Conservation (phyloP, 202 grass and related monocot genomes). For the Bolboschoenoplectus hybrid region DNA sequence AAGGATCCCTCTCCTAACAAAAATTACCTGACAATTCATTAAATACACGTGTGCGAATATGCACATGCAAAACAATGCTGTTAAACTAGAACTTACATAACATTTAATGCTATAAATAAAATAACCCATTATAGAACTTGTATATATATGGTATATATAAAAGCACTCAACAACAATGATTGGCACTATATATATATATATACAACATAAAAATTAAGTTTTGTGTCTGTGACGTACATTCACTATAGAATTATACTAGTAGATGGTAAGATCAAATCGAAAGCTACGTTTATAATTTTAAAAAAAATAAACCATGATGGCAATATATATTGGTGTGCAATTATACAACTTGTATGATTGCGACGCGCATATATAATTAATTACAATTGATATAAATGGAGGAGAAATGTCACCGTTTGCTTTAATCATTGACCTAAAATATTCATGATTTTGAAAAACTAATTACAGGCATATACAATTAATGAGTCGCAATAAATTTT, state of each 20-base stretch:
- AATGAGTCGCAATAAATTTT: slow-evolving; percentile 4
- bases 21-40: too few relatives aligned
- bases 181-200: neutral
- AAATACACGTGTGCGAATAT: too few relatives aligned
- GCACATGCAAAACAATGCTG: too few relatives aligned
- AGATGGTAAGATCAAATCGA: slow-evolving; percentile 25
- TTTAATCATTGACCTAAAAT: slow-evolving; percentile 39
- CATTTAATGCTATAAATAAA: too few relatives aligned
- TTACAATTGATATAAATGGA: slow-evolving; percentile 25
- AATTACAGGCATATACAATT: too few relatives aligned
- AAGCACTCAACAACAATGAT: neutral
- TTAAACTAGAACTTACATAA: too few relatives aligned
- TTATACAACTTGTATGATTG: slow-evolving; percentile 8
- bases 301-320: slow-evolving; percentile 28
- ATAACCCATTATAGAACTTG: neutral
- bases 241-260: slow-evolving; percentile 26
- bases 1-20: too few relatives aligned
- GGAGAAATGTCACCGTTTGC: slow-evolving; percentile 37
- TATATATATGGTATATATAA: neutral
- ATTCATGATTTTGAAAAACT: slow-evolving; percentile 2
- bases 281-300: slow-evolving; percentile 23
- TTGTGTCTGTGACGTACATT: neutral
- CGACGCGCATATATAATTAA: slow-evolving; percentile 3
- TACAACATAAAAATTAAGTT: neutral
- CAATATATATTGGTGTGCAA: neutral